Base-by-base conservation (phyloP, 2,329 filamentous ascomycete genomes). In the Penicillium italicum region DNA sequence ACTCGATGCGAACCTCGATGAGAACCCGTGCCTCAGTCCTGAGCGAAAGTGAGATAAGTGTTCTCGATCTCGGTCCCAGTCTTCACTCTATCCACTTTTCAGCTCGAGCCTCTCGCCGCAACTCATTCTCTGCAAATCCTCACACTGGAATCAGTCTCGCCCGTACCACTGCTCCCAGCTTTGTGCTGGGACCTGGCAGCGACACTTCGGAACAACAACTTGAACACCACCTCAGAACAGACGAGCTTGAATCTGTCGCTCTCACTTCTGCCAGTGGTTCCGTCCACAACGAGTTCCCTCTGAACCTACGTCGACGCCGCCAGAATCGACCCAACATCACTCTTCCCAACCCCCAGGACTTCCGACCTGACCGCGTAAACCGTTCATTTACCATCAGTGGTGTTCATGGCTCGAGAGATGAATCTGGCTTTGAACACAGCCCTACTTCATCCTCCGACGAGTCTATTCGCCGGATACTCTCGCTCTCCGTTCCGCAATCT, bases 31-130 rank as follows among this genome's bases (percentile, higher is more conserved):
- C 46, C 4, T 12, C 20, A 12, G 40, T 56, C 10, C 49, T 57
- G 8, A 64, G 60, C 33, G 64, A 69, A 16, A 66, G 62, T 24
- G 65, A 69, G 5, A 68, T 69, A 54, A 68, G 64, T 28, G 36
- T 59, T 5, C 58, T 70, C 2, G 68, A 69, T 46, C 49, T 70
- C 1, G 65, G 66, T 1, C 64, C 65, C 0, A 59, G 60, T 33
- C 28, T 64, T 1, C 18, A 33, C 8, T 38, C 30, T 37, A 20
- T 14, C 33, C 18, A 36, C 22, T 6, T 8, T 5, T 40, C 20
- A 12, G n/a, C 36, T 10, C 22, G 9, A 7, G 3, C 1, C 16
- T 34, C 38, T 44, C 50, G 24, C 11, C 26, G 18, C 26, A 26
- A 37, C 20, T 34, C 33, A 8, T 30, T 5, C 5, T 6, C 16